Evolutionary conservation across 2,329 filamentous ascomycete species (phyloP).

Genomic region (Knufia petricola): DNA sequence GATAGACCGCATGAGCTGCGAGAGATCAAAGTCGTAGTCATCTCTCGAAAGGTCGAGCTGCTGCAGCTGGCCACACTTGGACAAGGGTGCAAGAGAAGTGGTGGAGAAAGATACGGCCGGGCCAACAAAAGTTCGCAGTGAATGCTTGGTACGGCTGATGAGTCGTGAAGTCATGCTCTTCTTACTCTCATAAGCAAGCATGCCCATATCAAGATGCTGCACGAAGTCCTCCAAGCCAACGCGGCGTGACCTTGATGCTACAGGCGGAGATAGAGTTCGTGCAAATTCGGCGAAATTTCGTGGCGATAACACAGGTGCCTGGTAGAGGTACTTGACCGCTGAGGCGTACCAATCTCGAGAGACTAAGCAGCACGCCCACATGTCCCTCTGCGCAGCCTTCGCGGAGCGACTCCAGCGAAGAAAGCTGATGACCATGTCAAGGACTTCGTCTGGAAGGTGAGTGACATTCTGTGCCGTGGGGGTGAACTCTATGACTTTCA

Average conservation of each 20-base stretch:
- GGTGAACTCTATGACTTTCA: constrained; percentile 5
- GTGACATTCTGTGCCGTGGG: constrained; percentile 3
- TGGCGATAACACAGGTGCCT: constrained; percentile 40
- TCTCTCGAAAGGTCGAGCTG: constrained; percentile 46
- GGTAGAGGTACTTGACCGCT: constrained; percentile 44
- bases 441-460: constrained; percentile 17
- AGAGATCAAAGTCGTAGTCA: constrained; percentile 40
- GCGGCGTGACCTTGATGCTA: constrained; percentile 32
- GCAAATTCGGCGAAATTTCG: constrained; percentile 46
- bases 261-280: constrained; percentile 44
- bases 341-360: constrained; percentile 49
- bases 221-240: constrained; percentile 37
- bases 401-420: constrained; percentile 7
- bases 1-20: constrained; percentile 42
- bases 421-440: constrained; percentile 12
- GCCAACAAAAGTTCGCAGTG: constrained; percentile 46
- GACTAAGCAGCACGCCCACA: constrained; percentile 45
- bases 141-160: constrained; percentile 44
- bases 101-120: constrained; percentile 48
- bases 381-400: constrained; percentile 32
- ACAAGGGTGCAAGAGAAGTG: constrained; percentile 40
- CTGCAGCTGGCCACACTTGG: constrained; percentile 44
- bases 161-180: constrained; percentile 50
- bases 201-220: constrained; percentile 42
- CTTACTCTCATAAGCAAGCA: constrained; percentile 50